These are phyloP conservation scores for Leishmania martiniquensis DNA, from an alignment of 208 protist genomes.

Conservation along the genomic window DNA sequence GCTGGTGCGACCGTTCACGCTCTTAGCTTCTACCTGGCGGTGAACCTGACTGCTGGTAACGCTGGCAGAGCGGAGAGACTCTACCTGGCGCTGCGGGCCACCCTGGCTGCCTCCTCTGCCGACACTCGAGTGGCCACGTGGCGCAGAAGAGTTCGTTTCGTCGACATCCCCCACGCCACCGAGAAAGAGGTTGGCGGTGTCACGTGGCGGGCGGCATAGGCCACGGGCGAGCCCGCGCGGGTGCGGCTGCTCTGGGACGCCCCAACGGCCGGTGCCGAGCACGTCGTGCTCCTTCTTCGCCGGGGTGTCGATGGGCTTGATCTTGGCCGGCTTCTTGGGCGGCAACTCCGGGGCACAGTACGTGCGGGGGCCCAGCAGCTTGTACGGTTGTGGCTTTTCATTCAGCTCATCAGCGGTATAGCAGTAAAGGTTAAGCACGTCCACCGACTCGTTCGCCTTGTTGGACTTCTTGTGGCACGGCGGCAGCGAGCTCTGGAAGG, in stretches of 20 bases:
- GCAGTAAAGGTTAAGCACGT: conserved; percentile 76
- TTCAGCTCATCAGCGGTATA: conserved; percentile 72
- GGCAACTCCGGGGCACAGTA: conserved; percentile 56
- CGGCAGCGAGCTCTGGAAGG: conserved; percentile 15
- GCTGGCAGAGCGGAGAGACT: background rate
- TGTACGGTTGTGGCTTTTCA: conserved; percentile 49
- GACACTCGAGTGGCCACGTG: background rate
- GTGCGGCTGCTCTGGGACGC: conserved; percentile 46
- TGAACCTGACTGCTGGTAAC: background rate
- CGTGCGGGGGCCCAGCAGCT: conserved; percentile 55
- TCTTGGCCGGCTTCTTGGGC: conserved; percentile 38
- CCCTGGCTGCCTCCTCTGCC: background rate
- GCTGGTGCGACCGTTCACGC: background rate
- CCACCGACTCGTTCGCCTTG: conserved; percentile 70
- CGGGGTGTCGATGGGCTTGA: conserved; percentile 55
- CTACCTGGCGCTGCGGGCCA: background rate
- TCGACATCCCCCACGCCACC: conserved; percentile 12
- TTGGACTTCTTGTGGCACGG: conserved; percentile 47
- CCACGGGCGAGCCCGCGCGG: conserved; percentile 40
- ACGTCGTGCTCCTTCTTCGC: conserved; percentile 85
- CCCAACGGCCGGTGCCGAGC: conserved; percentile 69
- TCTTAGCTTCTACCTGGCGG: conserved; percentile 7
- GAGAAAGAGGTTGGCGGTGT: conserved; percentile 49
- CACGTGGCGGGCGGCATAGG: conserved; percentile 47
- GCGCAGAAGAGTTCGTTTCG: background rate